Conservation (phyloP, 495 filamentous ascomycete genomes). For the Viridothelium virens region DNA sequence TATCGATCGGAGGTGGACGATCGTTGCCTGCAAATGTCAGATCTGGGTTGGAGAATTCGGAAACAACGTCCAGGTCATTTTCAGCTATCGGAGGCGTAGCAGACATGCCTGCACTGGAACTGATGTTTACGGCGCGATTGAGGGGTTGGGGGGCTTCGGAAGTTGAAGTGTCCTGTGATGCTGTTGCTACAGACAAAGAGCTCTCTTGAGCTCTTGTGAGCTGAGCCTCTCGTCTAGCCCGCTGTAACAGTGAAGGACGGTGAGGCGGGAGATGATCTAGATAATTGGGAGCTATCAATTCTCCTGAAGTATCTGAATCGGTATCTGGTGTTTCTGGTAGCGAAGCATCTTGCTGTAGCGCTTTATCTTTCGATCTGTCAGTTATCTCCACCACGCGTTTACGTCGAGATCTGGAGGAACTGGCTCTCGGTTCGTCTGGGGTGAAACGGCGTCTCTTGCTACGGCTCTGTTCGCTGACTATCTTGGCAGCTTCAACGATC, state of each 20-base stretch:
- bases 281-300: slow-evolving; percentile 15
- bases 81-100: slow-evolving; percentile 38
- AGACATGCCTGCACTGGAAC: slow-evolving; percentile 26
- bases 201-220: no score
- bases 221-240: not conserved
- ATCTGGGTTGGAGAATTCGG: slow-evolving; percentile 1
- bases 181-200: not conserved
- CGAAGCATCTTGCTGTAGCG: not conserved
- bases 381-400: not conserved
- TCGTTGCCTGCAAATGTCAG: not conserved
- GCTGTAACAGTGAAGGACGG: not conserved
- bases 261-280: not conserved
- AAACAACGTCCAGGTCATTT: slow-evolving; percentile 31
- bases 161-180: not conserved
- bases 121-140: slow-evolving; percentile 6
- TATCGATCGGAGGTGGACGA: slow-evolving; percentile 44
- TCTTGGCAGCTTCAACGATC: slow-evolving; percentile 49
- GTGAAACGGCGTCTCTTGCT: slow-evolving; percentile 31
- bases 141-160: not conserved
- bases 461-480: slow-evolving; percentile 36
- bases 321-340: slow-evolving; percentile 11
- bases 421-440: slow-evolving; percentile 7
- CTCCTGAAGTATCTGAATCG: slow-evolving; percentile 20
- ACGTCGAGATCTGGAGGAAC: not conserved
- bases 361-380: not conserved